phyloP scores from a whole-genome alignment of 805 yeast species.

The Huiozyma naganishii region DNA sequence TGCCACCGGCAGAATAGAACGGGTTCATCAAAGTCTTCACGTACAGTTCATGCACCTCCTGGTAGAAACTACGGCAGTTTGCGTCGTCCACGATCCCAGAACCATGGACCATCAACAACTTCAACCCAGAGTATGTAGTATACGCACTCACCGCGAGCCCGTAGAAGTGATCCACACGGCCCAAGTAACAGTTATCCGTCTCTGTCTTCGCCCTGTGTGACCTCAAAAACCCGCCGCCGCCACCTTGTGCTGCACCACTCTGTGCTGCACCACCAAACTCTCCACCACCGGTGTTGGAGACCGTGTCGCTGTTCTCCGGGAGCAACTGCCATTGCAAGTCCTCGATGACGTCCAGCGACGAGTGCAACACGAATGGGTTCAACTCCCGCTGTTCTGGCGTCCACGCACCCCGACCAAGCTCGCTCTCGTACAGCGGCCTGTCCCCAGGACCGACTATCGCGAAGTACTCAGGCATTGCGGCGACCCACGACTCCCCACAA shows the following conservation, averaged over 20 bases:
- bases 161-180: constrained; percentile 76
- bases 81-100: constrained; percentile 51
- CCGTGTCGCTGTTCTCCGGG: constrained; percentile 2
- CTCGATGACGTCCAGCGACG: constrained; percentile 85
- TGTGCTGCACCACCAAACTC: constrained; percentile 1
- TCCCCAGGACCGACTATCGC: constrained; percentile 83
- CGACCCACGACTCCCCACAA: neutral
- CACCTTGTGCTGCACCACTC: neutral
- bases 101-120: constrained; percentile 56
- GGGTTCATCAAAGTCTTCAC: constrained; percentile 80
- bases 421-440: constrained; percentile 78
- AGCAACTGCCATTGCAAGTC: constrained; percentile 68
- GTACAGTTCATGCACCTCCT: constrained; percentile 78
- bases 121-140: constrained; percentile 79
- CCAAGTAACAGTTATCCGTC: constrained; percentile 40
- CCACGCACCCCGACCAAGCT: constrained; percentile 52
- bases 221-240: constrained; percentile 15
- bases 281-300: neutral
- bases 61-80: constrained; percentile 69
- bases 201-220: constrained; percentile 12
- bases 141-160: constrained; percentile 76
- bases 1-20: constrained; percentile 38
- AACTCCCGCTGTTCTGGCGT: constrained; percentile 64
- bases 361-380: constrained; percentile 78
- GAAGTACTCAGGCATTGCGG: constrained; percentile 67